These are phyloP conservation scores for Coelastrella sp. DNA, from an alignment of 139 green algal species.

Conservation along the genomic window DNA sequence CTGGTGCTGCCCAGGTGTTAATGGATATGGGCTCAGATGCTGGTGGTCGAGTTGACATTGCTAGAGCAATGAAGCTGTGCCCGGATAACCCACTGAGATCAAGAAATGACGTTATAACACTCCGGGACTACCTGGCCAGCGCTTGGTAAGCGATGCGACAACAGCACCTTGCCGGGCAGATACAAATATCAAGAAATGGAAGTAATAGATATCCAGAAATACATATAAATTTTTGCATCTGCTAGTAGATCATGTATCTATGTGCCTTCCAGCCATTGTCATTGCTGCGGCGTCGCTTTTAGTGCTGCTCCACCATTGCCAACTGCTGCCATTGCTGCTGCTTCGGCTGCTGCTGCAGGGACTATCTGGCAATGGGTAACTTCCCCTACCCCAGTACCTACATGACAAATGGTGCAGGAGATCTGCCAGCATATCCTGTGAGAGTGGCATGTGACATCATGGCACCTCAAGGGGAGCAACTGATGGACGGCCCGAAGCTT, in stretches of 20 bases:
- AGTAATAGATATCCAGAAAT: too few relatives aligned
- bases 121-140: slow-evolving; percentile 58
- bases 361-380: slow-evolving; percentile 85
- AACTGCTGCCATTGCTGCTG: neutral
- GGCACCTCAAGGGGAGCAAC: neutral
- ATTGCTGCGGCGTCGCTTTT: neutral
- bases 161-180: too few relatives aligned
- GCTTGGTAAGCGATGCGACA: slow-evolving; percentile 54
- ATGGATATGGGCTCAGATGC: slow-evolving; percentile 20
- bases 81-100: neutral
- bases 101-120: slow-evolving; percentile 38
- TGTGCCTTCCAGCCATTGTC: too few relatives aligned
- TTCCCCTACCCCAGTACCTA: slow-evolving; percentile 68
- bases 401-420: slow-evolving; percentile 62
- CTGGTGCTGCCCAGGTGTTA: slow-evolving; percentile 36
- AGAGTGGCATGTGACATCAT: slow-evolving; percentile 66
- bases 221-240: too few relatives aligned
- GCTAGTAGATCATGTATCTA: too few relatives aligned
- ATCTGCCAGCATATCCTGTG: slow-evolving; percentile 76
- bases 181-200: too few relatives aligned
- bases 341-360: slow-evolving; percentile 15
- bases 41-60: slow-evolving; percentile 1
- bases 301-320: neutral
- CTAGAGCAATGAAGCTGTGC: slow-evolving; percentile 16
- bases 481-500: neutral